phyloP scores from a whole-genome alignment of 768 basidiomycete species.

The Phlebiopsis flavidoalba region DNA sequence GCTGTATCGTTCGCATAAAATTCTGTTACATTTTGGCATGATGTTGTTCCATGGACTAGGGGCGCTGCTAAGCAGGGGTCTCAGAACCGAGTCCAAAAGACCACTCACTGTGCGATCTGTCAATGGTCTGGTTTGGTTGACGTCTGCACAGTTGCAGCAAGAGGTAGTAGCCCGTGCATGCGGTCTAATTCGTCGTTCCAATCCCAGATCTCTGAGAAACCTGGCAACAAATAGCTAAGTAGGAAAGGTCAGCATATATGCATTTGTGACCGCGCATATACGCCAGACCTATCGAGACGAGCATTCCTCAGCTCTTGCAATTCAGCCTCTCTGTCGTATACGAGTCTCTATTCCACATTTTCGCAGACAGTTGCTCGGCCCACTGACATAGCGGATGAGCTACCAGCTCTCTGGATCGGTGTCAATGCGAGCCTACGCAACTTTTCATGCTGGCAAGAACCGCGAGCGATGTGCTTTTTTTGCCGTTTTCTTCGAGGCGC shows the following conservation, averaged over 20 bases:
- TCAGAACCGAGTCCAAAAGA: background rate
- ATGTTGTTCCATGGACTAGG: background rate
- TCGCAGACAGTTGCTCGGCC: background rate
- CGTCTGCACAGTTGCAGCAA: background rate
- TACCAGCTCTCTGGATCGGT: background rate
- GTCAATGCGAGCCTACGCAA: background rate
- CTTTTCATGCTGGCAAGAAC: background rate
- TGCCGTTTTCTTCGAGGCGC: background rate
- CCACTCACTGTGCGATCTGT: background rate
- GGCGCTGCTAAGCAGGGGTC: background rate
- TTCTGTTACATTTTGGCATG: background rate
- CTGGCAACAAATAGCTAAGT: constrained; percentile 5
- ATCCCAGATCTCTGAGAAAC: background rate
- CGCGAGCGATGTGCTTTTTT: background rate
- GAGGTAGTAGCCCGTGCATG: background rate
- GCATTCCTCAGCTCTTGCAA: background rate
- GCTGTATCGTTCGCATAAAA: background rate
- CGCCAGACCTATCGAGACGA: background rate
- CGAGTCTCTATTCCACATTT: background rate
- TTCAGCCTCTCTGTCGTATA: background rate
- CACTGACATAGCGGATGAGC: background rate
- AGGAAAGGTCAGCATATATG: background rate
- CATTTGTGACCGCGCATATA: background rate
- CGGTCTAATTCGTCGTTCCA: background rate
- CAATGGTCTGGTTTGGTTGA: background rate